Conservation (phyloP, 371 early-diverging fungal species). For the Capillidium heterosporum region DNA sequence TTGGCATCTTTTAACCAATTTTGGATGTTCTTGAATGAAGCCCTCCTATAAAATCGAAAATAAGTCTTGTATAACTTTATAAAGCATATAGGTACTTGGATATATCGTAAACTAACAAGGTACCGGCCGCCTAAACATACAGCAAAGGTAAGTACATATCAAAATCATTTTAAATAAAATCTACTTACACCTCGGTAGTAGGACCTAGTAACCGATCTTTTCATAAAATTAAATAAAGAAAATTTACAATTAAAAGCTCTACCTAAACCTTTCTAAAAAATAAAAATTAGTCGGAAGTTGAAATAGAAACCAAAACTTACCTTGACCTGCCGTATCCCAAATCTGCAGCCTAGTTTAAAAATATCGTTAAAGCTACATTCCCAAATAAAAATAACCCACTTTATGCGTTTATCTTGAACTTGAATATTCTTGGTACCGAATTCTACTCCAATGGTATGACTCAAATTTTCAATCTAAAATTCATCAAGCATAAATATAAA, state of each 20-base stretch:
- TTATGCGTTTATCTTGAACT: conserved; percentile 16
- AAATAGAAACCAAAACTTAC: neutral
- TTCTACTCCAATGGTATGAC: conserved; percentile 50
- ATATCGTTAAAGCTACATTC: conserved; percentile 12
- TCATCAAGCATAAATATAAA: neutral
- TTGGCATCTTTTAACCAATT: conserved; percentile 46
- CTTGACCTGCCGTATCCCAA: conserved; percentile 78
- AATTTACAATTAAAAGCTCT: neutral
- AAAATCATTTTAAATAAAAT: neutral
- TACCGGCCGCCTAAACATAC: conserved; percentile 20
- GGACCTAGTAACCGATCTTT: conserved; percentile 51
- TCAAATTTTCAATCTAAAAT: conserved; percentile 19
- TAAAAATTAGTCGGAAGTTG: too few relatives aligned
- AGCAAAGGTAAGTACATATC: neutral
- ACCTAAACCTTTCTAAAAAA: conserved; percentile 45
- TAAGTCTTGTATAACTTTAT: neutral
- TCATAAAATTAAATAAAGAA: neutral
- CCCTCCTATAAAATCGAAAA: conserved; percentile 17
- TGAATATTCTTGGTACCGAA: conserved; percentile 43
- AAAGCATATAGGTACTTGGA: conserved; percentile 26
- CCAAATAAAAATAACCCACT: neutral
- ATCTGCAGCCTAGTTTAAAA: conserved; percentile 56
- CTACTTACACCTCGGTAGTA: conserved; percentile 37
- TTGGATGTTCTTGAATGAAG: conserved; percentile 28
- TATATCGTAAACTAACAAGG: conserved; percentile 42